Evolutionary conservation across 805 yeast species (phyloP).

Genomic region (Ogataea ganodermae): DNA sequence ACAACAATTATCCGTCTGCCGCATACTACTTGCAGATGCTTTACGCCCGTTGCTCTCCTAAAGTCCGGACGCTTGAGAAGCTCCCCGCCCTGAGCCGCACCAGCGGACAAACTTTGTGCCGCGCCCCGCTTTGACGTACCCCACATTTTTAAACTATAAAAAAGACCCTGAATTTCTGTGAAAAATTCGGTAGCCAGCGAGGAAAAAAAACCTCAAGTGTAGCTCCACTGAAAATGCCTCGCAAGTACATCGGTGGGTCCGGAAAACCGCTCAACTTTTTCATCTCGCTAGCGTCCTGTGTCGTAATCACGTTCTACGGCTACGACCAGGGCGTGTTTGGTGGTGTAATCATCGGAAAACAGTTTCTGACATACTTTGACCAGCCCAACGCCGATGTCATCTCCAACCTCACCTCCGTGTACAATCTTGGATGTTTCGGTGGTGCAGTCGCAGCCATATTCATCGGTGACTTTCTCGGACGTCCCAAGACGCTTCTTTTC

Average conservation of each 20-base stretch:
- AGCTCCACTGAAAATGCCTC: no score
- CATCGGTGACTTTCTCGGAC: slow-evolving; percentile 32
- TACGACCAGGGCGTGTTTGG: slow-evolving; percentile 48
- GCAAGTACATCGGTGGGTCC: slow-evolving; percentile 15
- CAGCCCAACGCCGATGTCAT: slow-evolving; percentile 18
- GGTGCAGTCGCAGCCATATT: slow-evolving; percentile 37
- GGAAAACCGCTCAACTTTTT: slow-evolving; percentile 12
- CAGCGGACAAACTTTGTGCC: no score
- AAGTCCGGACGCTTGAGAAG: no score
- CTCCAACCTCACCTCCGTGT: slow-evolving; percentile 14
- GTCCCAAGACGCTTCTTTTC: slow-evolving; percentile 13
- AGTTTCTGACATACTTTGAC: slow-evolving; percentile 30
- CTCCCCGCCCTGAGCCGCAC: no score
- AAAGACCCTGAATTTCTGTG: no score
- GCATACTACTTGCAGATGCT: no score
- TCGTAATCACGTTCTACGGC: slow-evolving; percentile 32
- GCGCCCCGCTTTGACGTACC: no score
- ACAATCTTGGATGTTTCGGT: slow-evolving; percentile 27
- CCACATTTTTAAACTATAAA: no score
- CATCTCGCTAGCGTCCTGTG: slow-evolving; percentile 13
- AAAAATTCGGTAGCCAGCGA: no score
- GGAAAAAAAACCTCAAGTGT: no score
- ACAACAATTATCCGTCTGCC: no score
- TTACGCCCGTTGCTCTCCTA: no score
- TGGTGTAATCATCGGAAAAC: slow-evolving; percentile 36